Conservation (phyloP, 164 flowering plant genomes). For the Paratinospora sagittata region DNA sequence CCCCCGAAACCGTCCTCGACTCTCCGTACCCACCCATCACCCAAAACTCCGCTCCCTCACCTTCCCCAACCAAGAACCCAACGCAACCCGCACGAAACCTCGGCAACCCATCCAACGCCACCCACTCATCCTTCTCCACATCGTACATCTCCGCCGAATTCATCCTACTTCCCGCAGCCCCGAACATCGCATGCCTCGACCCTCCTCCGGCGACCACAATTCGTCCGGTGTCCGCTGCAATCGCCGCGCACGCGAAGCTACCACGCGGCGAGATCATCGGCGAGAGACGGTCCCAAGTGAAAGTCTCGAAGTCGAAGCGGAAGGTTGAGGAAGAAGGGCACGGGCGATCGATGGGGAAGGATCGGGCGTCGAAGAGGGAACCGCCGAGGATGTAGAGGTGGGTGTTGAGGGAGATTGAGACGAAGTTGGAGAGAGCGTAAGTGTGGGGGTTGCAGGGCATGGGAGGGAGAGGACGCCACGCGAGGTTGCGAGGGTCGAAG, state of each 20-base stretch:
- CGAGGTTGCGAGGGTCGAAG: conserved; percentile 54
- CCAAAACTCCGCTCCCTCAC: conserved; percentile 75
- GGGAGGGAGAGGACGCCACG: conserved; percentile 66
- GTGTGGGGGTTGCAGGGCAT: conserved; percentile 71
- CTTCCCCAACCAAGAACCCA: conserved; percentile 56
- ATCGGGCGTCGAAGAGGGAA: conserved; percentile 72
- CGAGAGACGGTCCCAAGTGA: conserved; percentile 48
- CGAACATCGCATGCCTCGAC: conserved; percentile 70
- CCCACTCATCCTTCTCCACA: conserved; percentile 63
- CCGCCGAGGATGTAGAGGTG: conserved; percentile 82
- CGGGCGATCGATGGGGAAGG: conserved; percentile 81
- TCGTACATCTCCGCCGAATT: conserved; percentile 75
- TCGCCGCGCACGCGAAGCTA: conserved; percentile 78
- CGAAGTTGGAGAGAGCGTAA: conserved; percentile 78
- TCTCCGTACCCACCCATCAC: conserved; percentile 98
- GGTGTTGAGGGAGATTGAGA: conserved; percentile 44
- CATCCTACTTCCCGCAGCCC: conserved; percentile 79
- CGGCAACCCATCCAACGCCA: conserved; percentile 62
- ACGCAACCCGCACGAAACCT: conserved; percentile 79
- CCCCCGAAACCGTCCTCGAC: conserved; percentile 66
- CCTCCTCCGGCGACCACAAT: conserved; percentile 93
- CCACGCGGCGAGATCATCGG: conserved; percentile 80
- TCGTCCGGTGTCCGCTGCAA: conserved; percentile 13
- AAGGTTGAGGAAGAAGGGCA: conserved; percentile 46
- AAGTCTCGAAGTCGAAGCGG: conserved; percentile 36